These are phyloP conservation scores for Clavispora carvajalis DNA, from an alignment of 805 yeast genomes.

Conservation along the genomic window DNA sequence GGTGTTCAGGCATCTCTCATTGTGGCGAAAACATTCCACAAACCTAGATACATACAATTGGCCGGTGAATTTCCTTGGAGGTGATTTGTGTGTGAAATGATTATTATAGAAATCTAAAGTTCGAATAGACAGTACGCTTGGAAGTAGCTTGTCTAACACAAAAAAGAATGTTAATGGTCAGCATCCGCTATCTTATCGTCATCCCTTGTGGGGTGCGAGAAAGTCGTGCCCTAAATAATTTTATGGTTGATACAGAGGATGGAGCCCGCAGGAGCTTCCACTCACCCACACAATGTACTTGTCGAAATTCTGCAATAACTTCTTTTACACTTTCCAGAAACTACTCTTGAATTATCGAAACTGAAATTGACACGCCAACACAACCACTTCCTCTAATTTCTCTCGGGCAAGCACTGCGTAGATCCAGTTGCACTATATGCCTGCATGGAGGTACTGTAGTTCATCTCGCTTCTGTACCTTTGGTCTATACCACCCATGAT, in stretches of 20 bases:
- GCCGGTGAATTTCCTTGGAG: too few relatives aligned
- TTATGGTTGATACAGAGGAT: background rate
- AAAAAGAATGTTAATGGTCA: background rate
- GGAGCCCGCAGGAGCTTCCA: too few relatives aligned
- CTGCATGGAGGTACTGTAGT: background rate
- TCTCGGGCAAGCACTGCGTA: too few relatives aligned
- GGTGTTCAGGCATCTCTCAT: constrained; percentile 1
- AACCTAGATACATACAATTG: background rate
- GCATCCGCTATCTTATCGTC: constrained; percentile 8
- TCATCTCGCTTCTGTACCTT: background rate
- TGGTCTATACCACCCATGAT: constrained; percentile 6
- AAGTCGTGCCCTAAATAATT: constrained; percentile 5
- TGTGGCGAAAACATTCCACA: background rate
- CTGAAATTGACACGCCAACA: too few relatives aligned
- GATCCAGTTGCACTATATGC: too few relatives aligned
- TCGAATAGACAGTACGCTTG: background rate
- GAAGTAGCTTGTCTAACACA: background rate
- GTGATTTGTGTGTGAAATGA: too few relatives aligned
- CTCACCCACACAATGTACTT: too few relatives aligned
- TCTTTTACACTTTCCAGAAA: background rate
- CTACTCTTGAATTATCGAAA: background rate
- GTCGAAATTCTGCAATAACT: too few relatives aligned
- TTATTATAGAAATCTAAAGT: too few relatives aligned
- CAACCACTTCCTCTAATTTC: too few relatives aligned
- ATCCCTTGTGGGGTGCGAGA: constrained; percentile 13